Percentiles rank a stretch among this genome's conserved stretches.
Conservation (phyloP, 2,329 filamentous ascomycete genomes). For the Alternaria sp. region DNA sequence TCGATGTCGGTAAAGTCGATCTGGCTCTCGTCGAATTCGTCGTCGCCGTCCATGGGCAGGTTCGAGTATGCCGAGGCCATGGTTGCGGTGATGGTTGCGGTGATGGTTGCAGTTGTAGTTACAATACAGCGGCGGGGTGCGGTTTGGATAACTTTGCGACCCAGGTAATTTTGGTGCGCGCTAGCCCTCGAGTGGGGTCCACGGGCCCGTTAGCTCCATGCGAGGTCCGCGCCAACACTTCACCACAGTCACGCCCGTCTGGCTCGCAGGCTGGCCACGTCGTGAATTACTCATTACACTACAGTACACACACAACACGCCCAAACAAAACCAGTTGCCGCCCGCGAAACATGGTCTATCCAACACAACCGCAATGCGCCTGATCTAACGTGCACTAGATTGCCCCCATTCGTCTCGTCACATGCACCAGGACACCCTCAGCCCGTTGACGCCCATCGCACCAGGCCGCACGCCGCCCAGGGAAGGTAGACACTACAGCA, state of each 20-base stretch:
- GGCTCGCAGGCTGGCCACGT: not conserved
- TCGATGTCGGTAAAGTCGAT: slow-evolving; percentile 94
- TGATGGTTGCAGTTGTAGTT: slow-evolving; percentile 16
- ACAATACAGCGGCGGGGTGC: slow-evolving; percentile 15
- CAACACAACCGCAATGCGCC: not conserved
- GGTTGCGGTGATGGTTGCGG: slow-evolving; percentile 50
- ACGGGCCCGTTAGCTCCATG: slow-evolving; percentile 19
- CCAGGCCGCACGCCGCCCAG: slow-evolving; percentile 39
- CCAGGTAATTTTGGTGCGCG: slow-evolving; percentile 15
- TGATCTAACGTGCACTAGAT: slow-evolving; percentile 8
- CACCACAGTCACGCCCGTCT: not conserved
- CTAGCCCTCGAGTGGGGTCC: slow-evolving; percentile 10
- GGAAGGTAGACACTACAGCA: slow-evolving; percentile 44
- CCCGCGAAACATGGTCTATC: not conserved
- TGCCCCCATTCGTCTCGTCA: slow-evolving; percentile 2
- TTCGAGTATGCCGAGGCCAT: slow-evolving; percentile 96
- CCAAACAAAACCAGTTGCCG: not conserved
- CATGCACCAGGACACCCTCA: slow-evolving; percentile 21
- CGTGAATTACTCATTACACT: slow-evolving; percentile 21
- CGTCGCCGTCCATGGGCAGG: slow-evolving; percentile 76
- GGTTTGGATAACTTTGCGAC: not conserved
- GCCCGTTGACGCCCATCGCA: slow-evolving; percentile 39
- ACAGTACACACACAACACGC: slow-evolving; percentile 5
- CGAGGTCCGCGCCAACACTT: not conserved
- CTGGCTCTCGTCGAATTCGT: slow-evolving; percentile 91